Percentiles rank a stretch among this genome's conserved stretches.
These are phyloP conservation scores for Hypholoma fasciculare DNA, from an alignment of 768 basidiomycete genomes.

Conservation along the genomic window DNA sequence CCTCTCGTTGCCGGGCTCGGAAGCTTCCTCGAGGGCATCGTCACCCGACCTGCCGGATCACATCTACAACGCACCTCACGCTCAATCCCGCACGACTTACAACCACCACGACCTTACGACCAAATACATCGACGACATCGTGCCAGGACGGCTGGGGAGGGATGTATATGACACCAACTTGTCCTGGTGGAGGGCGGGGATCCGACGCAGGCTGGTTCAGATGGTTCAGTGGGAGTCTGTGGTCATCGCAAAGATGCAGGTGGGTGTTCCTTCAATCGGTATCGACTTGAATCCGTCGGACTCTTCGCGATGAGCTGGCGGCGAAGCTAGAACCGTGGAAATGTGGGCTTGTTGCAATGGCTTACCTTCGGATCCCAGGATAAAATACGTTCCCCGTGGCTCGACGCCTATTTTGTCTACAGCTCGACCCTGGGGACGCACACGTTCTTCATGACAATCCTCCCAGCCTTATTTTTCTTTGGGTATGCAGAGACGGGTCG, in stretches of 20 bases:
- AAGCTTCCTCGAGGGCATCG: conserved; percentile 31
- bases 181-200: conserved; percentile 62
- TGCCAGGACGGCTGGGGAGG: conserved; percentile 31
- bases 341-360: neutral
- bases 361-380: conserved; percentile 32
- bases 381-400: conserved; percentile 58
- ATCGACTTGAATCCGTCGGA: neutral
- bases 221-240: conserved; percentile 59
- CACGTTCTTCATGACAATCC: conserved; percentile 89
- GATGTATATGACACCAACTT: conserved; percentile 68
- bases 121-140: conserved; percentile 14
- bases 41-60: conserved; percentile 27
- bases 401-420: conserved; percentile 84
- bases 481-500: conserved; percentile 70
- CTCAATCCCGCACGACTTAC: conserved; percentile 14
- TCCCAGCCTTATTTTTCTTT: conserved; percentile 90
- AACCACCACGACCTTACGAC: conserved; percentile 10
- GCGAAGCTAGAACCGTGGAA: no score
- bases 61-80: conserved; percentile 2
- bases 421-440: conserved; percentile 81
- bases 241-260: conserved; percentile 70
- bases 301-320: neutral
- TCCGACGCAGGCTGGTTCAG: conserved; percentile 54
- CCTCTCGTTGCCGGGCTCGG: conserved; percentile 29
- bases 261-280: conserved; percentile 21